Evolutionary conservation across 805 yeast species (phyloP), one percentile per base, ranked within the genome.

Genomic region (Brettanomyces bruxellensis): DNA sequence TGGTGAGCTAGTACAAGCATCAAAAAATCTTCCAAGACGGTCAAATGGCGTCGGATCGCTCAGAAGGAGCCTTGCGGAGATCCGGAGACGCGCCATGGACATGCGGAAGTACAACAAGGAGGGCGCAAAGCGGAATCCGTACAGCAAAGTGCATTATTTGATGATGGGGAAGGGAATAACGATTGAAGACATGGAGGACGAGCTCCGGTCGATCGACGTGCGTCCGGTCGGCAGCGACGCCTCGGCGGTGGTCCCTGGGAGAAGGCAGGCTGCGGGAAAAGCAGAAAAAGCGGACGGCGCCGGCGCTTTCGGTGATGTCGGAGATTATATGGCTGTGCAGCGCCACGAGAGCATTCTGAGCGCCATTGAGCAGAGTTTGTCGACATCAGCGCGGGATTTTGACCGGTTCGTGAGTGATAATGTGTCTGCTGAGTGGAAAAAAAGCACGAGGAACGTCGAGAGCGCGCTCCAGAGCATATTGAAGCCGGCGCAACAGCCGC

Each of bases 101-200:
- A 67, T 83, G 55, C 70, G 88, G 46, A 73, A 71, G 47, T 57
- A 52, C 49, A 61, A 61, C 42, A 60, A 61, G 36, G 57, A 59
- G 18, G 73, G 70, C 35, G 56, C 60, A 12, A 68, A 68, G 40
- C 54, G 56, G 8, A 62, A 67, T 39, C 71, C 70, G 4, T 73
- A 67, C 56, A 82, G 88, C 3, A 82, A 80, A 56, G 93, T 86
- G 2, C 98, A 93, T 59, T 93, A 93, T 61, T 68, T 93, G 37
- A 69, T 91, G 40, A 96, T 96, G 5, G 86, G 90, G 1, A 83
- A 91, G 57, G 97, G 97, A 1, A 76, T 89, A 45, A 80, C 86
- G 38, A 82, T 91, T 44, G 95, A 87, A 55, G 93, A 87, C 47
- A 79, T 90, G 37, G 89, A 86, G 52, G 66, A 65, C 32, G 82